Evolutionary conservation across 371 early-diverging fungal species (phyloP).

Genomic region (Apophysomyces sp.): DNA sequence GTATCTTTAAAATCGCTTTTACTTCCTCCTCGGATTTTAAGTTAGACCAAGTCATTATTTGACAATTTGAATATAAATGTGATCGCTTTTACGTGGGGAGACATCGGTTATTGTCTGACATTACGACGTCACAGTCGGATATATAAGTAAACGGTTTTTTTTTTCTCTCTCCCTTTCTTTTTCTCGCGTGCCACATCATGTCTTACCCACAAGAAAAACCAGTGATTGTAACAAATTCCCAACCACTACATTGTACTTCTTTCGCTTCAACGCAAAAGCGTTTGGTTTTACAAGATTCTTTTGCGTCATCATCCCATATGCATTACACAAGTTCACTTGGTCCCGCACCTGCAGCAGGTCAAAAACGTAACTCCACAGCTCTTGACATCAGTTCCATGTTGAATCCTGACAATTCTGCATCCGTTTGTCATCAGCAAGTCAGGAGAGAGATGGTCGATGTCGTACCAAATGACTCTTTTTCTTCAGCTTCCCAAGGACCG

Average conservation of each 20-base stretch:
- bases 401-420: background rate
- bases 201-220: background rate
- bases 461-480: background rate
- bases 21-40: no score
- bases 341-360: background rate
- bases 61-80: no score
- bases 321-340: background rate
- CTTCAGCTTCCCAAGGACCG: background rate
- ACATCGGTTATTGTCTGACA: no score
- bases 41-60: no score
- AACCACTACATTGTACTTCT: background rate
- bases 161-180: background rate
- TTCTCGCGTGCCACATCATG: background rate
- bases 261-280: background rate
- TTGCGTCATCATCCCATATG: background rate
- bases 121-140: no score
- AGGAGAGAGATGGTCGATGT: background rate
- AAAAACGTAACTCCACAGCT: slow-evolving; percentile 5
- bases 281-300: background rate
- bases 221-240: background rate
- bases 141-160: background rate
- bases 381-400: slow-evolving; percentile 6
- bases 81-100: no score
- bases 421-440: background rate
- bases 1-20: no score